Base-by-base conservation (phyloP, 345 rosid genomes). In the Excoecaria agallocha region DNA sequence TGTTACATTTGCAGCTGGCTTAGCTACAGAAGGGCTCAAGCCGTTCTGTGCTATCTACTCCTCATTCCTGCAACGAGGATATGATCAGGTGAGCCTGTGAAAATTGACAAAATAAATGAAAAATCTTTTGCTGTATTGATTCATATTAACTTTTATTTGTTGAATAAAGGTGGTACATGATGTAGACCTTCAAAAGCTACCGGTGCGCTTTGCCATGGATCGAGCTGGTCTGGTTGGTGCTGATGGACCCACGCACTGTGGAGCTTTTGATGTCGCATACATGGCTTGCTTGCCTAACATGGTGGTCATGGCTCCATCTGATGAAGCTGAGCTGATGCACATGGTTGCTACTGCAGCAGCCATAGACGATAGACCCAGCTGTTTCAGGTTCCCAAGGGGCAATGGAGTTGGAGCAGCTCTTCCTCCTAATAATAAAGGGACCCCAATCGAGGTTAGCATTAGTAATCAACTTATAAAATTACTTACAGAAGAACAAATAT, bases 201-300 rank as follows among this genome's bases (percentile, higher is more conserved):
- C 96, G 0, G 93, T 89, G 17, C 87, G 93, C 11, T 89, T 90
- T 56, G 96, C 90, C 8, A 7, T 90, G 83, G 91, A 89, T 57
- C 79, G 96, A 58, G 90, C 93, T 48, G 93, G 93, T 66, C 77
- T 90, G 83, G 96, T 90, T 22, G 96, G 96, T 69, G 93, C 93
- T 20, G 93, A 90, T 70, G 93, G 93, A 51, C 96, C 91, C 1
- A 88, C 92, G n/a, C 92, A 88, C 19, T 90, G 95, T 20, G 92
- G 95, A 67, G 92, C 95, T 68, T 90, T 90, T 72, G 93, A 89
- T 46, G 70, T 89, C 60, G 65, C 91, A 35, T 87, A 77, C 81
- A 90, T 90, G 96, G 88, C 96, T 52, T 90, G 91, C 85, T 79
- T 90, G 77, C 93, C 96, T 8, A 90, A 90, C 81, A 90, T 90